A percentile compares a stretch with the other conserved stretches of the same genome.
These are phyloP conservation scores for Trichoderma sp. DNA, from an alignment of 2,329 filamentous ascomycete genomes.

Conservation along the genomic window DNA sequence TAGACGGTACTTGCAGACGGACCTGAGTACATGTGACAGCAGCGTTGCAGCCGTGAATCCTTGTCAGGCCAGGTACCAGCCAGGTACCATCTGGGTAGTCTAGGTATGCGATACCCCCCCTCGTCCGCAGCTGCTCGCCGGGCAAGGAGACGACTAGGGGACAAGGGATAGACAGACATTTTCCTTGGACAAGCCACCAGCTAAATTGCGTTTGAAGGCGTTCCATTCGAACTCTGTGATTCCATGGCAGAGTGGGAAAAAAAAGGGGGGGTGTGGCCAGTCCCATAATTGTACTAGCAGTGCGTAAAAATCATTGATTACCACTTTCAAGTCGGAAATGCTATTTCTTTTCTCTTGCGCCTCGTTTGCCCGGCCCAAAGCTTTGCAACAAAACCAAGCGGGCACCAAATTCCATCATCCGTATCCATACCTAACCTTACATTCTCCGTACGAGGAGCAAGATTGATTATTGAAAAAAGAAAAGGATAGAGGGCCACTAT, in stretches of 20 bases:
- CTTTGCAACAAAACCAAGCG: not conserved
- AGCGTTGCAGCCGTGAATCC: not conserved
- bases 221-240: not conserved
- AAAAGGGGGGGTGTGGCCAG: not conserved
- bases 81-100: too few relatives aligned
- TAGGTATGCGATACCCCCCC: slow-evolving; percentile 1
- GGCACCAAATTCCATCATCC: not conserved
- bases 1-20: not conserved
- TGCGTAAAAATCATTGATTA: not conserved
- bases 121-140: not conserved
- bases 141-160: not conserved
- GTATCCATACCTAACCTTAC: not conserved
- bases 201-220: not conserved
- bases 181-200: not conserved
- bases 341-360: not conserved
- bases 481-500: not conserved
- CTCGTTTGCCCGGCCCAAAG: not conserved
- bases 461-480: not conserved
- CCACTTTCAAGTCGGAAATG: not conserved
- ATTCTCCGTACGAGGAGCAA: not conserved
- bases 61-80: not conserved
- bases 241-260: not conserved
- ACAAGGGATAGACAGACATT: not conserved
- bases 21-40: not conserved
- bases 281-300: not conserved